A percentile compares a stretch with the other conserved stretches of the same genome.
Evolutionary conservation across 2,329 filamentous ascomycete species (phyloP).

Genomic region (Pseudogymnoascus sp.): DNA sequence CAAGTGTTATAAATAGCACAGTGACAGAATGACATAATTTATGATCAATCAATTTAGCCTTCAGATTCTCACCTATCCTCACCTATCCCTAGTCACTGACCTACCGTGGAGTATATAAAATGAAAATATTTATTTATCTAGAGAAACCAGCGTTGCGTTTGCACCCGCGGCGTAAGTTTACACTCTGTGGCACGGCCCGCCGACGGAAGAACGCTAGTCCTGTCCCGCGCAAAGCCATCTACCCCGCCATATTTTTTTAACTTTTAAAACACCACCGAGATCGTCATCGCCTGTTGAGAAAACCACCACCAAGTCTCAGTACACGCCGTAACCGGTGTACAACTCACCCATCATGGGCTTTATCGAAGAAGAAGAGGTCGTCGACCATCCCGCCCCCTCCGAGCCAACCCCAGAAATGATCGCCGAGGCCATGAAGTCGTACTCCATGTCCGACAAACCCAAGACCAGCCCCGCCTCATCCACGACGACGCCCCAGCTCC

Average conservation of each 20-base stretch:
- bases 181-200: not conserved
- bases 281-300: not conserved
- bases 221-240: not conserved
- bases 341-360: conserved; percentile 12
- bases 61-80: not conserved
- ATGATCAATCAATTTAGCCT: not conserved
- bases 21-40: not conserved
- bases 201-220: conserved; percentile 3
- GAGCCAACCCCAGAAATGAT: not conserved
- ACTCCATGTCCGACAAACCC: conserved; percentile 25
- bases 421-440: conserved; percentile 17
- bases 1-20: no score
- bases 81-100: not conserved
- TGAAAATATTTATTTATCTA: not conserved
- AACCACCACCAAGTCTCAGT: not conserved
- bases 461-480: not conserved
- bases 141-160: not conserved
- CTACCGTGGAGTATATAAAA: not conserved
- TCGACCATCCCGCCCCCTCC: not conserved
- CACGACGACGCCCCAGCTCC: conserved; percentile 33
- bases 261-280: not conserved
- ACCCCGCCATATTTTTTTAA: conserved; percentile 3
- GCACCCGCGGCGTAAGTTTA: no score
- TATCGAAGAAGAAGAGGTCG: conserved; percentile 14
- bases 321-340: not conserved